Evolutionary conservation across 208 protist genomes (phyloP), one percentile per base, ranked within the genome.

Genomic region (Leishmania guyanensis): DNA sequence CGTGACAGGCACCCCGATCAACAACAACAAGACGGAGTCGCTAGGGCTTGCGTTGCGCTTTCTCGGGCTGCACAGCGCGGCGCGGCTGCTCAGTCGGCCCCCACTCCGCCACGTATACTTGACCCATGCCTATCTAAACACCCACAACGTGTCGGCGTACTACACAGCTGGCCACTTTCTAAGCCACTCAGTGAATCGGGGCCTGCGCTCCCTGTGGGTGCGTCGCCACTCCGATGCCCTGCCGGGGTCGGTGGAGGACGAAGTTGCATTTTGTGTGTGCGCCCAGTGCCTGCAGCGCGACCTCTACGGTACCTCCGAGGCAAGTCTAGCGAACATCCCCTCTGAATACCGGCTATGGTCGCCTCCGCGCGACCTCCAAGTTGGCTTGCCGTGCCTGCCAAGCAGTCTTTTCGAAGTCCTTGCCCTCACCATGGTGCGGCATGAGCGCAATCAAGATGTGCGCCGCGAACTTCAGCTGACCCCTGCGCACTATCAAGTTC

Each of bases 1-100:
- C 6, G 81, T 92, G 64, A 91, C 90, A 20, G 90, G 90, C 5
- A 92, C 90, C 46, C 89, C 89, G n/a, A 78, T 94, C 53, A 91
- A 89, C 86, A 89, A 91, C 79, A 77, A 84, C 72, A 87, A 89
- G 60, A 79, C 83, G 1, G 29, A 69, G 16, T 83, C 85, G 54
- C 84, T 93, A 16, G 62, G 62, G 2, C 69, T 65, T 6, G 84
- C 85, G 9, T 80, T 91, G 46, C 71, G 65, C 46, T 85, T 86
- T 29, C 54, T 90, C 33, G 80, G 87, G 43, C 75, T 84, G 72
- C 50, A 62, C 36, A 85, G 68, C 5, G 80, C 80, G 20, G 69
- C 70, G 4, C 70, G 75, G 4, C 50, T 78, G 29, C 68, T 86
- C 4, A 75, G 64, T 29, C 69, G 56, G 0, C 10, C n/a, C 10